Evolutionary conservation across 1,284 basidiomycete genomes (phyloP), one percentile per base, ranked within the genome.

Genomic region (Cutaneotrichosporon cavernicola): DNA sequence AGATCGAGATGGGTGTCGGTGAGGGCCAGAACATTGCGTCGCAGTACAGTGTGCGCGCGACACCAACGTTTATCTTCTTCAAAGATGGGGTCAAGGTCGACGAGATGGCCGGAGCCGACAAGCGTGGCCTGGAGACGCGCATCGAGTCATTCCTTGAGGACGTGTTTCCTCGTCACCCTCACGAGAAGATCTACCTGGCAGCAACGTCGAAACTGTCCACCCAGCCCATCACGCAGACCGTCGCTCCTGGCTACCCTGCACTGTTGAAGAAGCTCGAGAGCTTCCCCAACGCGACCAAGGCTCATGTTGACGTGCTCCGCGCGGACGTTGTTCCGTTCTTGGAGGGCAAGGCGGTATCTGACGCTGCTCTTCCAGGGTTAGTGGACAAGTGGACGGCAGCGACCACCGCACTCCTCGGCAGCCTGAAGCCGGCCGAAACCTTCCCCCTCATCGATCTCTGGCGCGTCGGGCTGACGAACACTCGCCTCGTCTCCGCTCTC

Each of bases 41-140:
- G 0, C 83, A 89, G 72, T 90, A 86, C 80, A 82, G 85, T 4
- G 86, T 96, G 1, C 78, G 84, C n/a, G 91, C 85, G 0, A 94
- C 90, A 0, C 92, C 92, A 4, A 93, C 91, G 5, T 94, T 93
- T 76, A 82, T 90, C 59, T 92, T 91, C 81, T 94, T 92, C 82
- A 76, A 88, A 69, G 84, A 90, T 65, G 90, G 89, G 1, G 84
- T 86, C 68, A 90, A 91, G 85, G 89, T 89, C 10, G 82, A 87
- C 57, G 90, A 92, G 75, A 67, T 95, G 69, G 88, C 86, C 71
- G 92, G 92, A 0, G 89, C 87, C 1, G 69, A 67, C 58, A 79
- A 79, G 64, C 65, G 69, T 31, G 73, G 71, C 13, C 68, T 79
- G 34, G 77, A 79, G 58, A 46, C 18, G 31, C 69, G 65, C 31